phyloP scores from a whole-genome alignment of 1,284 basidiomycete species.

The Papiliotrema nemorosa region DNA sequence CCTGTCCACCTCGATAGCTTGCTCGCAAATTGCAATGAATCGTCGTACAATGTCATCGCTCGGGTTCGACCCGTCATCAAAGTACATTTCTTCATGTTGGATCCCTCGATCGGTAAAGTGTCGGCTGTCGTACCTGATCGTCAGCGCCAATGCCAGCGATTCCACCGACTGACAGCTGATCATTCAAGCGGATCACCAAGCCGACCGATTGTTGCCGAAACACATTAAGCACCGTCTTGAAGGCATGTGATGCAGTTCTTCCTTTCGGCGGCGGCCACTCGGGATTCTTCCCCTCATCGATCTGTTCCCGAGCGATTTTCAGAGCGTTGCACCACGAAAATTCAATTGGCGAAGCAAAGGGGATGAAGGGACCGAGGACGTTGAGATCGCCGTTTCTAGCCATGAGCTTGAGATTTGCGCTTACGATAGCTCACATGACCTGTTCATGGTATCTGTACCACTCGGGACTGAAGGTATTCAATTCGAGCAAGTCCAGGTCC shows the following conservation, averaged over 20 bases:
- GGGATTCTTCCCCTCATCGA: neutral
- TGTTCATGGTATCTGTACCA: conserved; percentile 79
- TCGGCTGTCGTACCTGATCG: conserved; percentile 66
- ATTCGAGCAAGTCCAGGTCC: conserved; percentile 79
- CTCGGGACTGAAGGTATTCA: conserved; percentile 72
- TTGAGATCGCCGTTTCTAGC: conserved; percentile 90
- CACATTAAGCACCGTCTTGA: conserved; percentile 84
- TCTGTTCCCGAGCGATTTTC: neutral
- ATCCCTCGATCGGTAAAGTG: conserved; percentile 84
- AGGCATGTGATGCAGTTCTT: conserved; percentile 68
- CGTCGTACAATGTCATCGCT: conserved; percentile 87
- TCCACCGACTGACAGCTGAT: conserved; percentile 58
- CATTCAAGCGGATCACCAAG: conserved; percentile 92
- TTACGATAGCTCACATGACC: conserved; percentile 60
- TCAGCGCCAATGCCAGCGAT: neutral
- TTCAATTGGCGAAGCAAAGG: conserved; percentile 89
- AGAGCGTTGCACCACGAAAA: conserved; percentile 20
- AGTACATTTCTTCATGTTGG: conserved; percentile 79
- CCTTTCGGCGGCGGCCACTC: conserved; percentile 2
- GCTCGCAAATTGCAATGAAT: conserved; percentile 82
- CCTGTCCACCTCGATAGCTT: conserved; percentile 65
- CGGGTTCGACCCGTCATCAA: conserved; percentile 82
- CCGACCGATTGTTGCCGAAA: conserved; percentile 84
- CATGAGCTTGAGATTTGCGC: neutral
- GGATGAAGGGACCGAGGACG: conserved; percentile 79